These are phyloP conservation scores for Arthrobotrys pseudoclavata DNA, from an alignment of 2,329 filamentous ascomycete genomes.

Conservation along the genomic window DNA sequence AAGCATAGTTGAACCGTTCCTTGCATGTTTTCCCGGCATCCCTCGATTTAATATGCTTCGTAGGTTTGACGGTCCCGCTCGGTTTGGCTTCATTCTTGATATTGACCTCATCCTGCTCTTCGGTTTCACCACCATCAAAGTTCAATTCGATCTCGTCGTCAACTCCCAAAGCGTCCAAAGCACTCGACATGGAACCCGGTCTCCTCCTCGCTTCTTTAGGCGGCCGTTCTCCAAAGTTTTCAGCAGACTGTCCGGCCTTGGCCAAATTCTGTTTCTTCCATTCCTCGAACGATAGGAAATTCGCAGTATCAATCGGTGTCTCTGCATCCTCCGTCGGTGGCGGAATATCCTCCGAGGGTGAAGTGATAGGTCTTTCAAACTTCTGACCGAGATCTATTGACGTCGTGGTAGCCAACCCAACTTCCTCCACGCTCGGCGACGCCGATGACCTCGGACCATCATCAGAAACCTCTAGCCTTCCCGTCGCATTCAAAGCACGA, in stretches of 20 bases:
- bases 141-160: constrained; percentile 87
- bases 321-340: constrained; percentile 71
- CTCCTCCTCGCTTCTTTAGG: constrained; percentile 69
- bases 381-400: constrained; percentile 44
- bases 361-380: constrained; percentile 25
- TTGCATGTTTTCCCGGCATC: constrained; percentile 98
- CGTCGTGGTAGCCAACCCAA: constrained; percentile 46
- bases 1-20: constrained; percentile 96
- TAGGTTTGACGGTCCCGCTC: constrained; percentile 61
- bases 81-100: constrained; percentile 62
- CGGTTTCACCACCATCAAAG: constrained; percentile 69
- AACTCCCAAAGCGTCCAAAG: constrained; percentile 84
- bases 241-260: constrained; percentile 83
- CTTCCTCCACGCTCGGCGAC: constrained; percentile 29
- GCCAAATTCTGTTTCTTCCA: constrained; percentile 96
- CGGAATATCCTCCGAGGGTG: constrained; percentile 25
- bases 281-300: constrained; percentile 96
- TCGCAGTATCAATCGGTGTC: constrained; percentile 78
- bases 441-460: constrained; percentile 15
- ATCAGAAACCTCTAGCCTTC: constrained; percentile 16
- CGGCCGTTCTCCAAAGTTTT: constrained; percentile 74
- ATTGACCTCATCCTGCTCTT: constrained; percentile 61
- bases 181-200: constrained; percentile 72
- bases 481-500: constrained; percentile 29
- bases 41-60: constrained; percentile 72